Percentiles rank a stretch among this genome's conserved stretches.
phyloP scores from a whole-genome alignment of 1,139 yeast genomes.

The Diutina mesorugosa region DNA sequence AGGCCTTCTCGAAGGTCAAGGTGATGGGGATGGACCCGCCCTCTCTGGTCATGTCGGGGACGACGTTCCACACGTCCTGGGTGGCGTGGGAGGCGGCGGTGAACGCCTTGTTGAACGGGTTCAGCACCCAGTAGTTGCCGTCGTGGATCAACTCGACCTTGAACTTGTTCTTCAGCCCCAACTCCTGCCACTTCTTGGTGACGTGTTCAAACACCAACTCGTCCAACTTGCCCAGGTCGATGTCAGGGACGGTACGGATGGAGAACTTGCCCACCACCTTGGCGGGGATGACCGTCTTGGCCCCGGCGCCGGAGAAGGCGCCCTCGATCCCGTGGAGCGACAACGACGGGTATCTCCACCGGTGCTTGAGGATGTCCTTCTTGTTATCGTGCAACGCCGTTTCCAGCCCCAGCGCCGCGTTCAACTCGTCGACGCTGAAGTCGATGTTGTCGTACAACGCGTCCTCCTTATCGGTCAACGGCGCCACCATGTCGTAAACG shows the following conservation, averaged over 20 bases:
- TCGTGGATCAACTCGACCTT: conserved; percentile 76
- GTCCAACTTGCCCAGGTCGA: conserved; percentile 69
- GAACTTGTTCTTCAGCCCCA: conserved; percentile 66
- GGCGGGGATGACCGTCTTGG: conserved; percentile 96
- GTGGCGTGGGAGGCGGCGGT: conserved; percentile 94
- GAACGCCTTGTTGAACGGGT: conserved; percentile 87
- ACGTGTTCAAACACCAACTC: conserved; percentile 64
- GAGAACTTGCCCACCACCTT: conserved; percentile 90
- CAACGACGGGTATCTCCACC: conserved; percentile 97
- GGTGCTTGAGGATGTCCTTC: conserved; percentile 82
- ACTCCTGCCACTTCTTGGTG: conserved; percentile 46
- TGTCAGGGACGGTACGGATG: conserved; percentile 93
- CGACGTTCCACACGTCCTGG: conserved; percentile 84
- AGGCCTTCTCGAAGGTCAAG: conserved; percentile 74
- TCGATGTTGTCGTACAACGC: conserved; percentile 75
- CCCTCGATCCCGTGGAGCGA: conserved; percentile 97
- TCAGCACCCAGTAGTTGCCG: conserved; percentile 93
- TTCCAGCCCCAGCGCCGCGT: conserved; percentile 78
- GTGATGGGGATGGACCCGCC: conserved; percentile 98
- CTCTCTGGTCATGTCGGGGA: conserved; percentile 95
- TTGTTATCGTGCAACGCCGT: conserved; percentile 69
- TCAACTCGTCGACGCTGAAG: conserved; percentile 72
- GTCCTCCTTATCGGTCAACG: conserved; percentile 70
- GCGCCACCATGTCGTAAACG: conserved; percentile 87
- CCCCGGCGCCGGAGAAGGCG: conserved; percentile 90